phyloP scores from a whole-genome alignment of 495 filamentous ascomycete species.

The Aspergillus affinis region DNA sequence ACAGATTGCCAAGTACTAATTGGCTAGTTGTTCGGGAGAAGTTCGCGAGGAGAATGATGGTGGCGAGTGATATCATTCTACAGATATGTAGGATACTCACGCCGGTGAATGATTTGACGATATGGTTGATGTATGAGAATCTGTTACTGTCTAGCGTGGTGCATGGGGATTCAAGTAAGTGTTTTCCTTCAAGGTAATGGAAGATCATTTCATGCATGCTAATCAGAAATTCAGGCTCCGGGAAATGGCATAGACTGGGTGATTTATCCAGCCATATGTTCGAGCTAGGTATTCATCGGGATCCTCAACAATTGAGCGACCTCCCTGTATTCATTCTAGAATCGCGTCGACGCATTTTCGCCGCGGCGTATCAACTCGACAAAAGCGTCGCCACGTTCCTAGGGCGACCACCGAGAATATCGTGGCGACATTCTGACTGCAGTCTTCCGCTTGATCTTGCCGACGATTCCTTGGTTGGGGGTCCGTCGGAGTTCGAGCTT shows the following conservation, averaged over 20 bases:
- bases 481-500: conserved; percentile 32
- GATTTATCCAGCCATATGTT: conserved; percentile 40
- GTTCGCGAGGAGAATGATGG: conserved; percentile 30
- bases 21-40: conserved; percentile 10
- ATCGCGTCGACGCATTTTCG: conserved; percentile 48
- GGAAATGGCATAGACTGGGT: conserved; percentile 31
- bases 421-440: conserved; percentile 49
- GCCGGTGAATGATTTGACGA: conserved; percentile 31
- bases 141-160: conserved; percentile 24
- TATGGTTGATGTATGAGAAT: conserved; percentile 35
- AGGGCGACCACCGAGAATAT: conserved; percentile 53
- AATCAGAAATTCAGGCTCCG: conserved; percentile 20
- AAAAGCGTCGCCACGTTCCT: conserved; percentile 53
- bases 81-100: conserved; percentile 33
- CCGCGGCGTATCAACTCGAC: conserved; percentile 47
- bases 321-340: conserved; percentile 47
- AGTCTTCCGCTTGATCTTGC: conserved; percentile 54
- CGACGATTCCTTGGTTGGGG: conserved; percentile 45
- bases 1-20: conserved; percentile 11
- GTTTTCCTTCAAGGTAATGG: not conserved
- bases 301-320: conserved; percentile 29
- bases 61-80: conserved; percentile 25
- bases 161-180: conserved; percentile 33
- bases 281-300: conserved; percentile 57
- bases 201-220: not conserved